Conservation (phyloP, 1,284 basidiomycete genomes). For the Ganoderma multipileum region DNA sequence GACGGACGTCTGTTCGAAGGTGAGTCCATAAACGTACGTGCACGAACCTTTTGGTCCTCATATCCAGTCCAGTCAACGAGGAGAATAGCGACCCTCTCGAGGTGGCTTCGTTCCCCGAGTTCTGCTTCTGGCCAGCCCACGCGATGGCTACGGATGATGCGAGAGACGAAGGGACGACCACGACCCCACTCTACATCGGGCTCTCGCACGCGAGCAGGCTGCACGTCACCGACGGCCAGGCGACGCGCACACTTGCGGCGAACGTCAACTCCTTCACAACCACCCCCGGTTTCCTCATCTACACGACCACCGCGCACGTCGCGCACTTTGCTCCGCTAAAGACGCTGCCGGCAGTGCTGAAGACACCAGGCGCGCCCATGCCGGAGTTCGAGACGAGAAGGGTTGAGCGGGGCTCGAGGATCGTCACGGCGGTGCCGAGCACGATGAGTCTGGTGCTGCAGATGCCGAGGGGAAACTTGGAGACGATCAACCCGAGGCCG, state of each 20-base stretch:
- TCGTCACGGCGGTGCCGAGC: conserved; percentile 86
- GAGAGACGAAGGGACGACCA: neutral
- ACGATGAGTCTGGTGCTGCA: conserved; percentile 92
- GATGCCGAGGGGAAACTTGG: conserved; percentile 97
- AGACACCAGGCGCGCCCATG: conserved; percentile 35
- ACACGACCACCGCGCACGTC: conserved; percentile 86
- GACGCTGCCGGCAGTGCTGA: conserved; percentile 42
- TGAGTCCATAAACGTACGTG: conserved; percentile 37
- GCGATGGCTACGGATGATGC: conserved; percentile 20
- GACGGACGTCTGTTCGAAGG: conserved; percentile 60
- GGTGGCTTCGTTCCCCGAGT: conserved; percentile 60
- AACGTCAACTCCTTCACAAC: conserved; percentile 84
- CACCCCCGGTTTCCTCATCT: conserved; percentile 86
- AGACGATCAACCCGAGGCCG: conserved; percentile 93
- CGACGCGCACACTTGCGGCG: conserved; percentile 50
- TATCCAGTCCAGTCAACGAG: conserved; percentile 35
- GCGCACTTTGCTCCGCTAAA: conserved; percentile 76
- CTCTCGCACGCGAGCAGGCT: conserved; percentile 73
- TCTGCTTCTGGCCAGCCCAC: conserved; percentile 55
- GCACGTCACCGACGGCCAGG: conserved; percentile 45
- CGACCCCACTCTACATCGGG: conserved; percentile 61
- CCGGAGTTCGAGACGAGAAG: conserved; percentile 74
- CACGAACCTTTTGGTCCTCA: neutral
- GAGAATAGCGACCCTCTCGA: conserved; percentile 34
- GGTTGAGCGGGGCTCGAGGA: conserved; percentile 87